Evolutionary conservation across 192 early-diverging fungal species (phyloP).

Genomic region (Mycoemilia scoparia): DNA sequence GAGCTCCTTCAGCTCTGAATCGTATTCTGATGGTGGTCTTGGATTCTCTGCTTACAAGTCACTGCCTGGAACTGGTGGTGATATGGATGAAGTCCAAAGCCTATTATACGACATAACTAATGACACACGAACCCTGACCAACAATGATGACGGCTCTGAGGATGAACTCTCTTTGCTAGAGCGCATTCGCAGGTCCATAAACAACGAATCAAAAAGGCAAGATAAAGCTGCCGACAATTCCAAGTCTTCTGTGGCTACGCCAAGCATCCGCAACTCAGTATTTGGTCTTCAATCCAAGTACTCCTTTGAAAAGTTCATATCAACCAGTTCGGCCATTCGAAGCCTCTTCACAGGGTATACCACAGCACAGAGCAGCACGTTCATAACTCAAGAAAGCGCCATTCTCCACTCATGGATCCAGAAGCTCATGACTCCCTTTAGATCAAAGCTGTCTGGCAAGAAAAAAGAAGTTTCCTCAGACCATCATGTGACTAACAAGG

Average conservation of each 20-base stretch:
- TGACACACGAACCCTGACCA: not conserved
- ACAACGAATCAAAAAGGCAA: slow-evolving; percentile 11
- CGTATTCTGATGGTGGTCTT: slow-evolving; percentile 9
- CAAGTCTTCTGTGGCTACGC: slow-evolving; percentile 1
- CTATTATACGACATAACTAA: not conserved
- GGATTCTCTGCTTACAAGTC: slow-evolving; percentile 8
- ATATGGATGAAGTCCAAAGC: no score
- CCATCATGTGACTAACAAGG: not conserved
- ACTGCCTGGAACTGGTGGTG: slow-evolving; percentile 10
- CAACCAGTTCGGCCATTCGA: not conserved
- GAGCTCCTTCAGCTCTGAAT: slow-evolving; percentile 11
- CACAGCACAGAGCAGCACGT: slow-evolving; percentile 2
- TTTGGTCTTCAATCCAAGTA: no score
- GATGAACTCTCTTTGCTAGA: slow-evolving; percentile 12
- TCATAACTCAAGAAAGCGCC: slow-evolving; percentile 26
- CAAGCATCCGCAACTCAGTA: no score
- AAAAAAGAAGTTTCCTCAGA: not conserved
- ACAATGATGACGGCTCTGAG: not conserved
- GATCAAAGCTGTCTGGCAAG: not conserved
- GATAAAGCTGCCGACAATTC: slow-evolving; percentile 4
- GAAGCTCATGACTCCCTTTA: slow-evolving; percentile 3
- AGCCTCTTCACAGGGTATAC: not conserved
- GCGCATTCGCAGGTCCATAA: slow-evolving; percentile 18
- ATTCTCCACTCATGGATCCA: slow-evolving; percentile 23
- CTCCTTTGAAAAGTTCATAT: not conserved